Base-by-base conservation (phyloP, 768 basidiomycete genomes). In the Rhodotorula toruloides region DNA sequence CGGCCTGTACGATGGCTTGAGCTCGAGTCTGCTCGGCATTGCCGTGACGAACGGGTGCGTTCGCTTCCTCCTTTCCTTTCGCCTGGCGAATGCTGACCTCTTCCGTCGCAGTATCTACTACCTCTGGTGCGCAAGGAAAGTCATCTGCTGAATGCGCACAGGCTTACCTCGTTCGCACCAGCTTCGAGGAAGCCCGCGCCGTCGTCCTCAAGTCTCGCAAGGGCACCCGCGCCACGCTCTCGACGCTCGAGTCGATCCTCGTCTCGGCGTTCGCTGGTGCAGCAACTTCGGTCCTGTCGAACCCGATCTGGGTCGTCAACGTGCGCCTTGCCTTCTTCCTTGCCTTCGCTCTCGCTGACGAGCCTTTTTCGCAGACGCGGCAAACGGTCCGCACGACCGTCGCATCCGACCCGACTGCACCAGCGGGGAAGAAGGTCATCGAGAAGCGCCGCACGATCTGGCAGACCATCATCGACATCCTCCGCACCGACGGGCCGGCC, bases 251-350 rank as follows among this genome's bases (percentile, higher is more conserved):
- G 79, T 90, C 91, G 29, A 91, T 98, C 75, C 75, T 94, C 21
- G 87, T 88, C 16, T 89, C 90, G 0, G 78, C 94, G 32, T 21
- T 19, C 9, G 40, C 60, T 90, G 93, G 92, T 44, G 87, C 88
- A 48, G 88, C 88, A 17, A 96, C 94, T 6, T 88, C 91, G 7
- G 78, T 94, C 69, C 82, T 90, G 68, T 88, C 86, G 76, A 97
- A 98, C 78, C 94, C 94, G 5, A 87, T 98, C 66, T 99, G 96
- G 96, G 91, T 96, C 54, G 82, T 98, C 29, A 92, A 98, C 76
- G 91, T 10, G 11, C 21, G 63, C 63, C 44, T 4, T n/a, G n/a
- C 56, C 59, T 46, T 34, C 31, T 58, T 49, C 39, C n/a, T 44
- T 19, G 16, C 50, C 47, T 43, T 2, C 50, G 21, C 25, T 64